A percentile compares a stretch with the other conserved stretches of the same genome.
Evolutionary conservation across 306 rosid genomes (phyloP).

Genomic region (Cicer bijugum): DNA sequence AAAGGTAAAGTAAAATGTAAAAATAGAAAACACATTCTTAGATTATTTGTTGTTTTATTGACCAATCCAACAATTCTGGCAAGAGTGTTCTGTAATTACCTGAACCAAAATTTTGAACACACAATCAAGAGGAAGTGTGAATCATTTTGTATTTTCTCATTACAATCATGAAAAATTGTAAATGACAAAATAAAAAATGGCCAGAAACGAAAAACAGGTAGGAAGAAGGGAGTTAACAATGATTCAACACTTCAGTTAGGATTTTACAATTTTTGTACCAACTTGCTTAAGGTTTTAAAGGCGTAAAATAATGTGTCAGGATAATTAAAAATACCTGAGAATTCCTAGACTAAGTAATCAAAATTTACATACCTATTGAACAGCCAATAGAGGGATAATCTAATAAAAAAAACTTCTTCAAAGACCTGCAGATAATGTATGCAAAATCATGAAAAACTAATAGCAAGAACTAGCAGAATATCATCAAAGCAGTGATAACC

Average conservation of each 20-base stretch:
- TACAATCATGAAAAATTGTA: slow-evolving; percentile 18
- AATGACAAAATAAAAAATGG: slow-evolving; percentile 35
- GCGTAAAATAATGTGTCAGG: slow-evolving; percentile 17
- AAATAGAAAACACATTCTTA: not conserved
- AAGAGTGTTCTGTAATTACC: slow-evolving; percentile 23
- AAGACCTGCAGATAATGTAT: slow-evolving; percentile 56
- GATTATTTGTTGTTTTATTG: not conserved
- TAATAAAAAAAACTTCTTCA: slow-evolving; percentile 43
- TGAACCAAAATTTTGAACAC: not conserved
- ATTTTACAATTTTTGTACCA: slow-evolving; percentile 38
- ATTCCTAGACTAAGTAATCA: slow-evolving; percentile 28
- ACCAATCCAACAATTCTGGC: not conserved
- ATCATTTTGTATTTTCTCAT: slow-evolving; percentile 19
- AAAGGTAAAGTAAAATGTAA: not conserved
- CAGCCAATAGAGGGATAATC: slow-evolving; percentile 43
- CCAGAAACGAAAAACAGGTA: not conserved
- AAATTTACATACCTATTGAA: slow-evolving; percentile 45
- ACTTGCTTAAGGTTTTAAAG: slow-evolving; percentile 34
- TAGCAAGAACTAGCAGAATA: slow-evolving; percentile 44
- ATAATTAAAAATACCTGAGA: slow-evolving; percentile 20
- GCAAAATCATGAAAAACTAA: slow-evolving; percentile 47
- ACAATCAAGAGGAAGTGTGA: slow-evolving; percentile 9
- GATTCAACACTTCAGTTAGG: slow-evolving; percentile 29
- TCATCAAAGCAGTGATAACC: slow-evolving; percentile 38
- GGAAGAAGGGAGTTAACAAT: slow-evolving; percentile 1